Evolutionary conservation across 2,329 filamentous ascomycete genomes (phyloP).

Genomic region (Beauveria sp.): DNA sequence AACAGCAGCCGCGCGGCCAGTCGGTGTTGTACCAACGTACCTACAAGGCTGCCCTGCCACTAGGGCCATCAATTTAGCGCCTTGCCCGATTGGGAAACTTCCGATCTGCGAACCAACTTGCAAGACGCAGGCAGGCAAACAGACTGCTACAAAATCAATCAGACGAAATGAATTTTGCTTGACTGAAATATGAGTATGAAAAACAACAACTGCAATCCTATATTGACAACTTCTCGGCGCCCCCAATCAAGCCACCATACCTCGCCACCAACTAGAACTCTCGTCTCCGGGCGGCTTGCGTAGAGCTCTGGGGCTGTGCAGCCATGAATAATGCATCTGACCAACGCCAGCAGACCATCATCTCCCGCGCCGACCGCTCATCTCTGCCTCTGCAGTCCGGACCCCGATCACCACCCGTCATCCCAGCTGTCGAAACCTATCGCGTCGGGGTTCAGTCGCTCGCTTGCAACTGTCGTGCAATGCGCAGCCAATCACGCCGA

Average conservation of each 20-base stretch:
- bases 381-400: too few relatives aligned
- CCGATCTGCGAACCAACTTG: not conserved
- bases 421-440: too few relatives aligned
- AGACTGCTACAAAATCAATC: not conserved
- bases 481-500: too few relatives aligned
- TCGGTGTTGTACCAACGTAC: too few relatives aligned
- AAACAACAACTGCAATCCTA: too few relatives aligned
- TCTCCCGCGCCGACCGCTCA: not conserved
- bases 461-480: too few relatives aligned
- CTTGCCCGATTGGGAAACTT: not conserved
- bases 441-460: too few relatives aligned
- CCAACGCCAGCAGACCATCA: not conserved
- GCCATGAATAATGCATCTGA: not conserved
- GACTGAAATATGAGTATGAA: too few relatives aligned
- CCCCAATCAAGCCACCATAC: not conserved
- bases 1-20: not conserved
- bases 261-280: not conserved
- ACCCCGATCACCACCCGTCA: too few relatives aligned
- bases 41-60: too few relatives aligned
- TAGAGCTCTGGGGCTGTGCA: conserved; percentile 4
- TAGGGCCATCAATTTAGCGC: not conserved
- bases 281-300: not conserved
- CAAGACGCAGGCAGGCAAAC: not conserved
- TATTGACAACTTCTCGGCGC: not conserved
- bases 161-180: too few relatives aligned